phyloP scores from a whole-genome alignment of 768 basidiomycete species.

The Russula virescens region DNA sequence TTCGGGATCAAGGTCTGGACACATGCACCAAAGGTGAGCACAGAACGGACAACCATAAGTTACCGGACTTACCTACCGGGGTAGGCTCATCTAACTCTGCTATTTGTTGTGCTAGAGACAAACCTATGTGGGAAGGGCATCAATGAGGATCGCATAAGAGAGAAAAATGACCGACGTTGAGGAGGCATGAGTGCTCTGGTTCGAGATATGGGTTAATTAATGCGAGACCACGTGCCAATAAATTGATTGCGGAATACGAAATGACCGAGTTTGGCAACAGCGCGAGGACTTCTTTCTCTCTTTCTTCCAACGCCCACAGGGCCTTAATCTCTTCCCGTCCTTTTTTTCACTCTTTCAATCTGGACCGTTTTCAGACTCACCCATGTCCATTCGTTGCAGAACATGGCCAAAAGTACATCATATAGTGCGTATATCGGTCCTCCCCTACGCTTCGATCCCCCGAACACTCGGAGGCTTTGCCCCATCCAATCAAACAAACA shows the following conservation, averaged over 20 bases:
- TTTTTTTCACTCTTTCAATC: slow-evolving; percentile 31
- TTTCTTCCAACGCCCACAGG: slow-evolving; percentile 21
- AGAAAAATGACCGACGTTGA: slow-evolving; percentile 20
- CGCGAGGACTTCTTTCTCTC: neutral
- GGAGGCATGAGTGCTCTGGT: slow-evolving; percentile 15
- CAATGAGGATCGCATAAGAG: slow-evolving; percentile 12
- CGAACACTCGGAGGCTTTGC: slow-evolving; percentile 25
- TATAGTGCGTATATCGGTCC: slow-evolving; percentile 29
- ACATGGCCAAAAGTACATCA: slow-evolving; percentile 39
- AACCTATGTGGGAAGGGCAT: slow-evolving; percentile 30
- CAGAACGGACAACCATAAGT: neutral
- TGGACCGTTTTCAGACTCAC: slow-evolving; percentile 36
- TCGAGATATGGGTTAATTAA: slow-evolving; percentile 16
- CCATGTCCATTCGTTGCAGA: slow-evolving; percentile 39
- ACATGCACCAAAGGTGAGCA: slow-evolving; percentile 20
- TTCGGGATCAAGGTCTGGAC: slow-evolving; percentile 40
- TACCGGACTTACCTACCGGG: slow-evolving; percentile 50
- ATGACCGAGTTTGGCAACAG: neutral
- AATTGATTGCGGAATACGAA: neutral
- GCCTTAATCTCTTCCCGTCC: slow-evolving; percentile 10
- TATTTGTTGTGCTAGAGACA: slow-evolving; percentile 75
- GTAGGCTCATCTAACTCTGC: slow-evolving; percentile 69
- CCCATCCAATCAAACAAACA: slow-evolving; percentile 8
- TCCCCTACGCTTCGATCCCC: slow-evolving; percentile 24
- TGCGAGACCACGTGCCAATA: slow-evolving; percentile 14